Base-by-base conservation (phyloP, 2,329 filamentous ascomycete species). In the Penicillium sp. region DNA sequence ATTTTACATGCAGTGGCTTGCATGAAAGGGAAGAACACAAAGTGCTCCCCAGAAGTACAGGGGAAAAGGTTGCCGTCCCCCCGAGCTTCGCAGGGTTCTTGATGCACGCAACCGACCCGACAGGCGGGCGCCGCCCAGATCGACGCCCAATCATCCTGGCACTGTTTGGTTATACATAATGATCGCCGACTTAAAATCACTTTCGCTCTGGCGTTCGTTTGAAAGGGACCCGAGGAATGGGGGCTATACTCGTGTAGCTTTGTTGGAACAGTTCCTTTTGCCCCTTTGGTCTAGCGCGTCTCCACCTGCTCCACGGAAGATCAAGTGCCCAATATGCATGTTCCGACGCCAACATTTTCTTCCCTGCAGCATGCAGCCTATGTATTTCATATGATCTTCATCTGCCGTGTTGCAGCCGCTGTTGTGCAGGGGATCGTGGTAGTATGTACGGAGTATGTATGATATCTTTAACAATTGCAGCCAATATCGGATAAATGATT, bases 361-460 rank as follows among this genome's bases (percentile, higher is more conserved):
- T 60, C 56, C 57, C 57, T 64, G 59, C 60, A 63, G 57, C 11
- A 53, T 60, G 57, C 59, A 56, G 57, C 50, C 49, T 51, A 58
- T 54, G 32, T 29, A 39, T 56, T 38, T 55, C 51, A 32, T 55
- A 50, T 50, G 53, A 40, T 48, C 47, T 56, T 40, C 32, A 50
- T 34, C 18, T 44, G 40, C 22, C 48, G 32, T 45, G 27, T 50
- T 45, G n/a, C 24, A 40, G 4, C 46, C 14, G 46, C 39, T 50
- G 51, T 18, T 44, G 34, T 54, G 51, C 51, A 54, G 56, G 16
- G 48, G 47, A 52, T 48, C 51, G 48, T 59, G 58, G 51, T 24
- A 27, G 34, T 45, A 18, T 21, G 46, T 48, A 47, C 41, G 14
- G 18, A 27, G 34, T 45, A 18, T 21, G 46, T 48, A 47, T 44